These are phyloP conservation scores for Talaromyces albobiverticillius DNA, from an alignment of 2,329 filamentous ascomycete genomes.

Conservation along the genomic window DNA sequence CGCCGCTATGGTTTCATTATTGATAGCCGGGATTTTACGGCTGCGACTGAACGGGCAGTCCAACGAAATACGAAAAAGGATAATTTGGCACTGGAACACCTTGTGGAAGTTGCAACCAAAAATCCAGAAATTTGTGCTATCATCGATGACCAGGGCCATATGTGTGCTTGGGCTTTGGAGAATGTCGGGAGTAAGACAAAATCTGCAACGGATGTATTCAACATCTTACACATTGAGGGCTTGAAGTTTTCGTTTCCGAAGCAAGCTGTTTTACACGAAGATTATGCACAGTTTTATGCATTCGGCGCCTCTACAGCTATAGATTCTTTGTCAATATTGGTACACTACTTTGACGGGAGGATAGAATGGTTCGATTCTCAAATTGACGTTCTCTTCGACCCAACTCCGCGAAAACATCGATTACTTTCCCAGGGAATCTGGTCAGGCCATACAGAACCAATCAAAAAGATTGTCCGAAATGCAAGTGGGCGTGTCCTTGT, in stretches of 20 bases:
- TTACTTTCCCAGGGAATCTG: conserved; percentile 65
- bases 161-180: conserved; percentile 92
- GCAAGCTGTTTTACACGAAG: conserved; percentile 31
- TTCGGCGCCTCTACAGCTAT: conserved; percentile 65
- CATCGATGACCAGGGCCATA: conserved; percentile 75
- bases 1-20: conserved; percentile 75
- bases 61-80: conserved; percentile 60
- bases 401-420: conserved; percentile 58
- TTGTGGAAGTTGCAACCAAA: conserved; percentile 81
- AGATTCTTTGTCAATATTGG: conserved; percentile 67
- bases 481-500: conserved; percentile 76
- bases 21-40: conserved; percentile 74
- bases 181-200: conserved; percentile 71
- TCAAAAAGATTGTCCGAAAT: conserved; percentile 84
- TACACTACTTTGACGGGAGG: conserved; percentile 81
- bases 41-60: conserved; percentile 73
- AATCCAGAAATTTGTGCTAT: conserved; percentile 85
- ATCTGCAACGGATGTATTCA: conserved; percentile 71
- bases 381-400: conserved; percentile 77
- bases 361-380: conserved; percentile 78
- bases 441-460: conserved; percentile 77
- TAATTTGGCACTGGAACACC: conserved; percentile 73
- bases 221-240: conserved; percentile 73
- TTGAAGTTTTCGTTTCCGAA: conserved; percentile 43
- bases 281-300: conserved; percentile 68